A percentile compares a stretch with the other conserved stretches of the same genome.
Evolutionary conservation across 2,329 filamentous ascomycete genomes (phyloP).

Genomic region (Calonectria naviculata): DNA sequence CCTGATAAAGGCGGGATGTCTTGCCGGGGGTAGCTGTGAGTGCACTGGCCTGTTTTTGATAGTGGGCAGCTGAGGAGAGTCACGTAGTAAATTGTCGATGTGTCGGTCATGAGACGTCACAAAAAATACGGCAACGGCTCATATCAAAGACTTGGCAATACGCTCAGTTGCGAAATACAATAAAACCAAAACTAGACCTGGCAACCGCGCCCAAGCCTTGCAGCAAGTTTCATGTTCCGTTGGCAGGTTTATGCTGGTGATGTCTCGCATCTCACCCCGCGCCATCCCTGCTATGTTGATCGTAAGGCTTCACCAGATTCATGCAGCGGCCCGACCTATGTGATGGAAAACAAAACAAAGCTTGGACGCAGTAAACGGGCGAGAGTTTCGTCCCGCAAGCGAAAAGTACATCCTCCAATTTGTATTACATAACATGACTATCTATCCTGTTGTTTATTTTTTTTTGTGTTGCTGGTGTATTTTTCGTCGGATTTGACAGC

Average conservation of each 20-base stretch:
- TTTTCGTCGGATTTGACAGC: not conserved
- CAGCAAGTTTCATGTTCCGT: not conserved
- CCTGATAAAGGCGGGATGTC: not conserved
- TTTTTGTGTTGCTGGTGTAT: not conserved
- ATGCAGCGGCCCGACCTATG: conserved; percentile 15
- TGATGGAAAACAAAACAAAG: not conserved
- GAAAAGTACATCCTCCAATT: not conserved
- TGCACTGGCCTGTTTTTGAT: conserved; percentile 7
- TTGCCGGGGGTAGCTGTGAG: not conserved
- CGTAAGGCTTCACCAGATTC: conserved; percentile 14
- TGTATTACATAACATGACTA: not conserved
- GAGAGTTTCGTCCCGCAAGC: not conserved
- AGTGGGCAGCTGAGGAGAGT: not conserved
- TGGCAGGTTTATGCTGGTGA: not conserved
- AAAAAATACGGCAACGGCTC: not conserved
- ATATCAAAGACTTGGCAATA: not conserved
- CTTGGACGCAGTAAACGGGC: not conserved
- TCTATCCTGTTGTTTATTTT: not conserved
- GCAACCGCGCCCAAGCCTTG: not conserved
- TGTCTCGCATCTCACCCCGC: conserved; percentile 15
- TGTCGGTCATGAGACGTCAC: not conserved
- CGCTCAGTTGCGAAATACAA: not conserved
- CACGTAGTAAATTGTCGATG: not conserved
- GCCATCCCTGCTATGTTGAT: conserved; percentile 1
- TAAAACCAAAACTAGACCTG: not conserved